Evolutionary conservation across 106 monocot genomes (phyloP).

Genomic region (Phalaenopsis aphrodite): DNA sequence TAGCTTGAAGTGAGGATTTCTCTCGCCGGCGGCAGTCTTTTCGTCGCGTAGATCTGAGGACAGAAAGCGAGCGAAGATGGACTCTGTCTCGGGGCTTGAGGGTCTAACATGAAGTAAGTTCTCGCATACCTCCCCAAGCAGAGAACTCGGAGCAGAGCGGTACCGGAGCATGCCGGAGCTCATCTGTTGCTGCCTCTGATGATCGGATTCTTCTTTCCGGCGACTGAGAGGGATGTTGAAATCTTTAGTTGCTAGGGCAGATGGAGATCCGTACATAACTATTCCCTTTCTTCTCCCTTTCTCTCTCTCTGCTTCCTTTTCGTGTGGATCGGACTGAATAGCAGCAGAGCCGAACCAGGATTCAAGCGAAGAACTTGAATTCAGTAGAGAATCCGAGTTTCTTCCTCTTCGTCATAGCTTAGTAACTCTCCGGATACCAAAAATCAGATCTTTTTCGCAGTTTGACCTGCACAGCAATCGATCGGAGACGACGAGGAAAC

Average conservation of each 20-base stretch:
- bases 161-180: conserved; percentile 69
- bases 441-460: too few species aligned
- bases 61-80: conserved; percentile 69
- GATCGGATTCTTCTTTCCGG: conserved; percentile 40
- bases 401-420: not conserved
- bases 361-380: not conserved
- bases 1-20: conserved; percentile 2
- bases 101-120: conserved; percentile 52
- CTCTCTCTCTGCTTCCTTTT: not conserved
- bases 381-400: conserved; percentile 3
- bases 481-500: not conserved
- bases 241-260: conserved; percentile 29
- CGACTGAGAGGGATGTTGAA: conserved; percentile 39
- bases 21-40: conserved; percentile 10
- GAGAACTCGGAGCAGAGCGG: conserved; percentile 74
- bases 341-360: conserved; percentile 1
- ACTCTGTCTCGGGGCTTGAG: conserved; percentile 55
- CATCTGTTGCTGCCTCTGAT: conserved; percentile 42
- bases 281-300: not conserved
- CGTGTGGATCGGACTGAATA: not conserved
- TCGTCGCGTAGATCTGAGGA: conserved; percentile 41
- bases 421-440: too few species aligned
- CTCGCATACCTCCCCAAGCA: conserved; percentile 68
- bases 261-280: conserved; percentile 60
- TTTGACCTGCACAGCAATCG: not conserved